These are phyloP conservation scores for Actinomucor elegans DNA, from an alignment of 371 early-diverging fungal genomes.

Conservation along the genomic window DNA sequence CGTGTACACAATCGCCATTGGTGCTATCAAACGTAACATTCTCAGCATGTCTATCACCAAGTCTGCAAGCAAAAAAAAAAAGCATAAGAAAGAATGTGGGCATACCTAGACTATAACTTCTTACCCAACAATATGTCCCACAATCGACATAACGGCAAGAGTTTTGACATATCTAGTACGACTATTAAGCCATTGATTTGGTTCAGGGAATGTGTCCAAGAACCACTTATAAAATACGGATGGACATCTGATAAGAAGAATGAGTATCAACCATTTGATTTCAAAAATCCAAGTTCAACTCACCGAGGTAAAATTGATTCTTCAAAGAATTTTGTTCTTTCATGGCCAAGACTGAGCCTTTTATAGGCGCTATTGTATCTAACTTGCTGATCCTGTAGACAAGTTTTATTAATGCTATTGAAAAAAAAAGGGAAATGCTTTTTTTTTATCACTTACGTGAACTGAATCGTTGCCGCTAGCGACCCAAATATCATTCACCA, in stretches of 20 bases:
- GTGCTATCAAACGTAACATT: slow-evolving; percentile 93
- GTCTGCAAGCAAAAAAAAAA: slow-evolving; percentile 33
- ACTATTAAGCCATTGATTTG: slow-evolving; percentile 78
- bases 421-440: too few species aligned
- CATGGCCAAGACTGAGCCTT: neutral
- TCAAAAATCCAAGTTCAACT: neutral
- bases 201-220: slow-evolving; percentile 78
- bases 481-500: slow-evolving; percentile 20
- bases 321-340: neutral
- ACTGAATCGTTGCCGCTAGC: slow-evolving; percentile 9
- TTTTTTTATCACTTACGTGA: neutral
- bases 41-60: slow-evolving; percentile 99
- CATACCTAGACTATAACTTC: neutral
- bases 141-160: slow-evolving; percentile 97
- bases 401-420: too few species aligned
- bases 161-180: slow-evolving; percentile 78
- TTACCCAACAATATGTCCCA: slow-evolving; percentile 95
- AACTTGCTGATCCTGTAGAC: too few species aligned
- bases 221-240: slow-evolving; percentile 90
- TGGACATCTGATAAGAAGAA: slow-evolving; percentile 42
- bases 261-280: neutral
- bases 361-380: too few species aligned
- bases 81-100: neutral
- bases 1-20: slow-evolving; percentile 93
- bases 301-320: neutral